These are phyloP conservation scores for Phaeosphaeriaceae sp. DNA, from an alignment of 2,329 filamentous ascomycete genomes.

Conservation along the genomic window DNA sequence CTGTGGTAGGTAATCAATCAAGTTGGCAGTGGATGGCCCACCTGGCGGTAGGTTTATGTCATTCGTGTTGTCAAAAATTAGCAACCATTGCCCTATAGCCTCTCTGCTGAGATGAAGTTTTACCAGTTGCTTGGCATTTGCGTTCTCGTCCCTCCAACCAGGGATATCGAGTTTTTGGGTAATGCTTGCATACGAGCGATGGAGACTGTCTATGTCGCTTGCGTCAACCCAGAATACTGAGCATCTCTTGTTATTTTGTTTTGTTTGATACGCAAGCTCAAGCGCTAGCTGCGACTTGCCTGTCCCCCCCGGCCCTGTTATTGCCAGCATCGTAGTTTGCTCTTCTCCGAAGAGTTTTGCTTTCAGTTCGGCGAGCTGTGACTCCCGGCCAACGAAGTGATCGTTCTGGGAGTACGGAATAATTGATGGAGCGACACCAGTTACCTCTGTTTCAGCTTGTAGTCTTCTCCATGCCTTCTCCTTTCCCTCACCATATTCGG, in stretches of 20 bases:
- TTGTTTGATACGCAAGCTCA: slow-evolving; percentile 50
- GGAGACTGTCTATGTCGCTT: slow-evolving; percentile 46
- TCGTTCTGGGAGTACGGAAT: slow-evolving; percentile 36
- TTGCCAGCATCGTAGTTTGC: slow-evolving; percentile 21
- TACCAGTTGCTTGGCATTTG: slow-evolving; percentile 24
- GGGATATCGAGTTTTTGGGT: slow-evolving; percentile 29
- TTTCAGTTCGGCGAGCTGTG: slow-evolving; percentile 34
- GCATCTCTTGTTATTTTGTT: slow-evolving; percentile 41
- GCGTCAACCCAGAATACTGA: slow-evolving; percentile 56
- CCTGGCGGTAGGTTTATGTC: slow-evolving; percentile 8
- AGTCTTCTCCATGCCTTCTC: too few species aligned
- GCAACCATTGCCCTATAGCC: slow-evolving; percentile 6
- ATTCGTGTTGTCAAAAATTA: slow-evolving; percentile 40
- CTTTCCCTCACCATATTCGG: too few species aligned
- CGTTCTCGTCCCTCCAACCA: slow-evolving; percentile 16
- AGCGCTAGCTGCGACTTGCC: slow-evolving; percentile 38
- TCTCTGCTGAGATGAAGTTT: slow-evolving; percentile 13
- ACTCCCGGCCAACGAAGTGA: slow-evolving; percentile 30
- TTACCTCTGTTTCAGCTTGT: slow-evolving; percentile 19
- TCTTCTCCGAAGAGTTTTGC: slow-evolving; percentile 26
- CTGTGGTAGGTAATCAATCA: slow-evolving; percentile 18
- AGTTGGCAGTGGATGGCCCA: slow-evolving; percentile 18
- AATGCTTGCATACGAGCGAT: slow-evolving; percentile 1
- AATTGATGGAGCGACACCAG: slow-evolving; percentile 20
- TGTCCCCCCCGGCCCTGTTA: slow-evolving; percentile 23